A percentile compares a stretch with the other conserved stretches of the same genome.
phyloP scores from a whole-genome alignment of 495 filamentous ascomycete genomes.

The Acidiella bohemica region DNA sequence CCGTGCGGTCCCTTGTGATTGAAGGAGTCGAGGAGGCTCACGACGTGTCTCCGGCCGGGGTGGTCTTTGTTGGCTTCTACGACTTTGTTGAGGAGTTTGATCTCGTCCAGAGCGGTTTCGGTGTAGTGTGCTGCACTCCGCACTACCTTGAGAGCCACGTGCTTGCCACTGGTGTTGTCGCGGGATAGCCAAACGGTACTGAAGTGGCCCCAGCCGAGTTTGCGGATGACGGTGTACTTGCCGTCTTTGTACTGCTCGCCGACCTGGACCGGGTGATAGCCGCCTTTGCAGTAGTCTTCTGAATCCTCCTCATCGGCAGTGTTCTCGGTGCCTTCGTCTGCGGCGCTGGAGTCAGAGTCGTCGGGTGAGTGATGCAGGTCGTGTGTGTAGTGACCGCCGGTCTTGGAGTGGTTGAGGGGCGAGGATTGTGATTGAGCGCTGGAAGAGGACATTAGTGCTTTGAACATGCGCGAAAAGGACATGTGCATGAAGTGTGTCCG shows the following conservation, averaged over 20 bases:
- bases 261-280: conserved; percentile 86
- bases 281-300: conserved; percentile 97
- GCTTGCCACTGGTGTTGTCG: conserved; percentile 81
- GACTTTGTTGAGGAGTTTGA: conserved; percentile 93
- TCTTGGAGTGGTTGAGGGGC: conserved; percentile 37
- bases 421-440: conserved; percentile 17
- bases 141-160: conserved; percentile 95
- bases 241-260: conserved; percentile 97
- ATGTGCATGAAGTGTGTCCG: no score
- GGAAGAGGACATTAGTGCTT: conserved; percentile 2
- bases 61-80: conserved; percentile 76
- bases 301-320: conserved; percentile 98
- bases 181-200: conserved; percentile 95
- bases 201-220: conserved; percentile 98
- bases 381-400: conserved; percentile 30
- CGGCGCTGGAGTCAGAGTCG: conserved; percentile 63
- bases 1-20: conserved; percentile 96
- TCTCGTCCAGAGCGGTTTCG: conserved; percentile 96
- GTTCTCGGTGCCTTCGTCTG: conserved; percentile 69
- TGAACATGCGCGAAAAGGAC: no score
- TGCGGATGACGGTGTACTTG: conserved; percentile 89
- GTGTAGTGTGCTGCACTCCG: conserved; percentile 96
- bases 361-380: conserved; percentile 59
- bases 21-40: conserved; percentile 90
- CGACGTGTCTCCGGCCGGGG: conserved; percentile 85